phyloP scores from a whole-genome alignment of 306 rosid species.

The Sphenostylis stenocarpa region DNA sequence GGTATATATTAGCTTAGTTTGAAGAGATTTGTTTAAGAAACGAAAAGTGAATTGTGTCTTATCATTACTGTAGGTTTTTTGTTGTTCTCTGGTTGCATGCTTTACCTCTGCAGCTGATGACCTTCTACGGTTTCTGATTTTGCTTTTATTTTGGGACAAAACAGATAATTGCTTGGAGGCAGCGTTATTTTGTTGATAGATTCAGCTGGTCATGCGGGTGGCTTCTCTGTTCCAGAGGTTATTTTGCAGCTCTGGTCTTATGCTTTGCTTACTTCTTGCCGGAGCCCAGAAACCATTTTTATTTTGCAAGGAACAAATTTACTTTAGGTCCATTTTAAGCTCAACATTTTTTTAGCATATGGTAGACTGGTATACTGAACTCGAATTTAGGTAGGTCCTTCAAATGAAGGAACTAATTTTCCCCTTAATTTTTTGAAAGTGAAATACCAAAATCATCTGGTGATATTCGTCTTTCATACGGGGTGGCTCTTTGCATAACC shows the following conservation, averaged over 20 bases:
- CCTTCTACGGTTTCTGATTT: slow-evolving; percentile 9
- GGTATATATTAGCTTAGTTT: neutral
- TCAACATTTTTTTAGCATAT: slow-evolving; percentile 38
- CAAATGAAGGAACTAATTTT: slow-evolving; percentile 37
- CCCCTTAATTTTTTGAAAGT: slow-evolving; percentile 20
- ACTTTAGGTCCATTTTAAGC: slow-evolving; percentile 24
- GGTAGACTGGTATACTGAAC: slow-evolving; percentile 30
- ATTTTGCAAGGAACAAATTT: slow-evolving; percentile 25
- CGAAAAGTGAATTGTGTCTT: neutral
- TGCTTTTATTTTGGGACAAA: slow-evolving; percentile 34
- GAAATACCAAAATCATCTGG: slow-evolving; percentile 32
- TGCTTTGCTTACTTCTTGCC: slow-evolving; percentile 31
- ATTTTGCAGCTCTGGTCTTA: slow-evolving; percentile 39
- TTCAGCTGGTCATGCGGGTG: slow-evolving; percentile 32
- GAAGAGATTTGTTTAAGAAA: neutral
- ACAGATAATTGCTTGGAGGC: slow-evolving; percentile 40
- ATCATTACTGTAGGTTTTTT: slow-evolving; percentile 2
- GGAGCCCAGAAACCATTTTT: slow-evolving; percentile 35
- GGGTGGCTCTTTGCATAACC: slow-evolving; percentile 13
- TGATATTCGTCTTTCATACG: slow-evolving; percentile 26
- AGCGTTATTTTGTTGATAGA: slow-evolving; percentile 31
- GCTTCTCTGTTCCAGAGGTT: slow-evolving; percentile 32
- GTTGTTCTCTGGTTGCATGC: slow-evolving; percentile 21
- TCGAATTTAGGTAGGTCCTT: slow-evolving; percentile 37
- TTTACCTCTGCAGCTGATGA: slow-evolving; percentile 10